Conservation (phyloP, 2,329 filamentous ascomycete genomes). For the Teratosphaeria destructans region DNA sequence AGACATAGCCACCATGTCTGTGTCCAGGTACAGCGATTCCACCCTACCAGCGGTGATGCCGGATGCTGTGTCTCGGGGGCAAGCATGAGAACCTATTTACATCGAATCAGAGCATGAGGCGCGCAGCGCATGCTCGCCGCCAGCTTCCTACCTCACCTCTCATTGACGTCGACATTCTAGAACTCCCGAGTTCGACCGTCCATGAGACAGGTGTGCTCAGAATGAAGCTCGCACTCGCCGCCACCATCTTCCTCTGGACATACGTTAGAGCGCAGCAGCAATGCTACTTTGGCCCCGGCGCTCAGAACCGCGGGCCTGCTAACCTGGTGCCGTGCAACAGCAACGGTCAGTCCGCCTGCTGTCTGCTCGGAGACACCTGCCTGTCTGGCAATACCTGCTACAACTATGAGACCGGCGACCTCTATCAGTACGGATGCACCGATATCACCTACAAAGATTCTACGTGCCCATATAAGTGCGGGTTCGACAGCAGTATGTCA, state of each 20-base stretch:
- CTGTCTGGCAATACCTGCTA: conserved; percentile 21
- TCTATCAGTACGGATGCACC: conserved; percentile 25
- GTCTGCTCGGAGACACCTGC: conserved; percentile 20
- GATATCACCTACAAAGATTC: conserved; percentile 20
- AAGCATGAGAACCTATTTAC: background rate
- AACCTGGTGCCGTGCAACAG: conserved; percentile 17
- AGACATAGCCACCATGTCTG: background rate
- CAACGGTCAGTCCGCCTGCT: conserved; percentile 18
- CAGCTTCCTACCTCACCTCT: background rate
- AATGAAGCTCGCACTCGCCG: background rate
- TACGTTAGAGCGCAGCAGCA: conserved; percentile 14
- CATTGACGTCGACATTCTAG: background rate
- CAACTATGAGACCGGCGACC: conserved; percentile 16
- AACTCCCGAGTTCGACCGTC: background rate
- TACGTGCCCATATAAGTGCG: conserved; percentile 22
- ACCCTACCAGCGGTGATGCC: background rate
- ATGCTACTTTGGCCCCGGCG: conserved; percentile 22
- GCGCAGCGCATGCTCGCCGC: background rate
- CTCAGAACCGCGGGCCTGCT: conserved; percentile 14
- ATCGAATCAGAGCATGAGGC: background rate
- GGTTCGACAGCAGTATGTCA: conserved; percentile 15
- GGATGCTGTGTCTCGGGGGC: background rate
- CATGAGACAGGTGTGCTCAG: background rate
- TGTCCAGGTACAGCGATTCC: background rate
- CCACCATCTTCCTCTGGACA: background rate